phyloP scores from a whole-genome alignment of 2,329 filamentous ascomycete species.

The Thielaviopsis punctulata region DNA sequence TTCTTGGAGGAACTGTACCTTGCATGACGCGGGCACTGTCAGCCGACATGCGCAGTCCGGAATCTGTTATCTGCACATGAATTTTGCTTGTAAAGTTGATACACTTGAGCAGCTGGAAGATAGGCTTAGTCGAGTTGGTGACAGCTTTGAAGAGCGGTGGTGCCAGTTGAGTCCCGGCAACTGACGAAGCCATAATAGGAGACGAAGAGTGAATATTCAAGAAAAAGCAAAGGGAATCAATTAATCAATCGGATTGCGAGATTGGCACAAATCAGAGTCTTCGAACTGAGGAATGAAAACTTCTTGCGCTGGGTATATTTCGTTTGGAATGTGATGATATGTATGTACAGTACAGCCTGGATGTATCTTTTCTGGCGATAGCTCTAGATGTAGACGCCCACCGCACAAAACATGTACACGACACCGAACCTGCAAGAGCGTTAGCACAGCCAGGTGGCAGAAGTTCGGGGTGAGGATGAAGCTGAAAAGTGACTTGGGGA shows the following conservation, averaged over 20 bases:
- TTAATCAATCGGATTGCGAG: background rate
- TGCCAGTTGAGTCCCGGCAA: constrained; percentile 3
- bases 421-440: constrained; percentile 57
- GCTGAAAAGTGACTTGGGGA: too few species aligned
- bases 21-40: constrained; percentile 86
- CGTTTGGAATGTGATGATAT: background rate
- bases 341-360: background rate
- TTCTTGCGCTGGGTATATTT: background rate
- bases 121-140: constrained; percentile 58
- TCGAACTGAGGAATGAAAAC: background rate
- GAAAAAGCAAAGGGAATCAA: background rate
- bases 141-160: constrained; percentile 53
- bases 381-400: constrained; percentile 80
- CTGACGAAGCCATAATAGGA: constrained; percentile 14
- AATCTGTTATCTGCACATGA: constrained; percentile 57
- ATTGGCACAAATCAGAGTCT: background rate
- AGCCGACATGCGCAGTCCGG: constrained; percentile 73
- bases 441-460: constrained; percentile 8
- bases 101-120: constrained; percentile 45
- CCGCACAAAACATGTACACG: constrained; percentile 97
- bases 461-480: constrained; percentile 4
- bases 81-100: constrained; percentile 43
- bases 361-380: background rate
- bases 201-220: background rate
- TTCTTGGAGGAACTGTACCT: constrained; percentile 36